Conservation (phyloP, 371 early-diverging fungal genomes). For the Dichotomocladium elegans region DNA sequence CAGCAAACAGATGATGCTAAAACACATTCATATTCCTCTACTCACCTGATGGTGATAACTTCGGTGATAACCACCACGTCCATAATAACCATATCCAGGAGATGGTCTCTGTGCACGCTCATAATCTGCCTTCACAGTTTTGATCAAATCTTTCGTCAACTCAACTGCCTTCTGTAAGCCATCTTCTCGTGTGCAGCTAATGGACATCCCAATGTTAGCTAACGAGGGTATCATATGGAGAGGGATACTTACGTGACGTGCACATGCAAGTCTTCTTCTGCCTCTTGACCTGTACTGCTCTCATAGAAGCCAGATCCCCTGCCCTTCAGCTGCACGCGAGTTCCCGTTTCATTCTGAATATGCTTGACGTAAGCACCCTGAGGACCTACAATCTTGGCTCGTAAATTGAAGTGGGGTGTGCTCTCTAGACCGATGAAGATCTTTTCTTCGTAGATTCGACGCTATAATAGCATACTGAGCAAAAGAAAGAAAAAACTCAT, state of each 20-base stretch:
- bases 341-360: constrained; percentile 77
- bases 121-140: constrained; percentile 72
- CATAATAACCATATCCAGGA: constrained; percentile 8
- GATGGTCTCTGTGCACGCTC: constrained; percentile 46
- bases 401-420: constrained; percentile 69
- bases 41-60: constrained; percentile 24
- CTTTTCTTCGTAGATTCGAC: constrained; percentile 58
- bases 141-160: constrained; percentile 72
- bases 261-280: constrained; percentile 79
- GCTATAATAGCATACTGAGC: constrained; percentile 13
- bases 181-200: constrained; percentile 62
- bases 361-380: constrained; percentile 84
- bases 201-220: background rate
- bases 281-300: constrained; percentile 57
- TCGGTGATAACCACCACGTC: constrained; percentile 26
- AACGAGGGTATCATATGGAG: background rate
- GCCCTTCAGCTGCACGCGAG: constrained; percentile 78
- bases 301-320: constrained; percentile 84
- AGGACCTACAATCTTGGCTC: constrained; percentile 86
- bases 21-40: too few relatives aligned
- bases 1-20: too few relatives aligned
- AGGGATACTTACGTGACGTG: constrained; percentile 66
- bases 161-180: constrained; percentile 64
- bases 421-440: constrained; percentile 71
- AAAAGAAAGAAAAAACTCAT: background rate